Evolutionary conservation across 768 basidiomycete species (phyloP).

Genomic region (Brasilioporus rufonigricans): DNA sequence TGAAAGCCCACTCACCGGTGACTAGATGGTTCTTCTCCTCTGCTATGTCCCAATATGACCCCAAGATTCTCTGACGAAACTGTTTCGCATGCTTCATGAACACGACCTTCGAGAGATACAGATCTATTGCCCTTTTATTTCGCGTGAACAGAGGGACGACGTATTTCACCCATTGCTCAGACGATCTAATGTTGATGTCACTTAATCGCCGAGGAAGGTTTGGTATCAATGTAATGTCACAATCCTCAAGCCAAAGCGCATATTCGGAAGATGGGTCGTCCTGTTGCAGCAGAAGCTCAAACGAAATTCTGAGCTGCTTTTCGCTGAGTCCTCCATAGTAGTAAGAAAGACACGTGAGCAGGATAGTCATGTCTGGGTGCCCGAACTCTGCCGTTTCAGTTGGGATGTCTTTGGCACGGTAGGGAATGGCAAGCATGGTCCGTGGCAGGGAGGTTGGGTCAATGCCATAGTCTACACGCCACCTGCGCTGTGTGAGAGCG

Average conservation of each 20-base stretch:
- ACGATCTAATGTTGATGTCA: neutral
- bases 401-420: neutral
- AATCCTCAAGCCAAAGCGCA: neutral
- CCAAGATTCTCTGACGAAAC: neutral
- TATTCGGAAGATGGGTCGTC: neutral
- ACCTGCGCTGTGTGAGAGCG: neutral
- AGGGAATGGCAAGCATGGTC: neutral
- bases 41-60: neutral
- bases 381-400: neutral
- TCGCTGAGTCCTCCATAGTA: neutral
- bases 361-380: neutral
- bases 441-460: neutral
- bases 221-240: neutral
- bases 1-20: neutral
- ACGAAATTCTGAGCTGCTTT: neutral
- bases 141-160: neutral
- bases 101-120: neutral
- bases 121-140: neutral
- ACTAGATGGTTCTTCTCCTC: neutral
- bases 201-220: neutral
- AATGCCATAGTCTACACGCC: neutral
- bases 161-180: neutral
- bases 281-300: neutral
- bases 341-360: neutral
- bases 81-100: neutral